Evolutionary conservation across 2,329 filamentous ascomycete genomes (phyloP).

Genomic region (Mycosphaerella arachidis): DNA sequence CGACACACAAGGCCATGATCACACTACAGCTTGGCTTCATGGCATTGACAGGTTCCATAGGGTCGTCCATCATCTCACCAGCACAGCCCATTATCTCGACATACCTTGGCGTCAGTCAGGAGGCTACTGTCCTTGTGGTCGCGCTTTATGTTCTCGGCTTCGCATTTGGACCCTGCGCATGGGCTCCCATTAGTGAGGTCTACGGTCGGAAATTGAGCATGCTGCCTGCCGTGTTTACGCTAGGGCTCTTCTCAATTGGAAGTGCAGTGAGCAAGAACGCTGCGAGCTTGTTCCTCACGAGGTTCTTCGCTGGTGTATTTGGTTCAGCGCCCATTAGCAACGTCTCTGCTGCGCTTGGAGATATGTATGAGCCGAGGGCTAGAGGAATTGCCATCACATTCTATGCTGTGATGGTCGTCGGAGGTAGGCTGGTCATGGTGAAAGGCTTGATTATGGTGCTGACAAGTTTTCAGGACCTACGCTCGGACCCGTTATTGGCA

Average conservation of each 20-base stretch:
- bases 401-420: constrained; percentile 40
- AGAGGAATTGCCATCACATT: constrained; percentile 39
- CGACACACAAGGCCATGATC: constrained; percentile 44
- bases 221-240: constrained; percentile 40
- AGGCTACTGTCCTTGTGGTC: constrained; percentile 44
- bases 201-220: constrained; percentile 45
- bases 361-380: constrained; percentile 38
- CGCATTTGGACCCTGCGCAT: constrained; percentile 37
- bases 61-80: constrained; percentile 49
- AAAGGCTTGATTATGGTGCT: not conserved
- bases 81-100: constrained; percentile 41
- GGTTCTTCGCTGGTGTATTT: constrained; percentile 46
- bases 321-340: constrained; percentile 42
- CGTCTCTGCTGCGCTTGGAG: constrained; percentile 42
- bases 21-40: constrained; percentile 49
- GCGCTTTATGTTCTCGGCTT: constrained; percentile 47
- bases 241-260: constrained; percentile 46
- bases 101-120: constrained; percentile 41
- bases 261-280: constrained; percentile 39
- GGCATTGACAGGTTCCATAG: constrained; percentile 34
- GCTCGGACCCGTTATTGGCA: constrained; percentile 41
- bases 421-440: constrained; percentile 13
- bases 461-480: constrained; percentile 28
- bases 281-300: constrained; percentile 36
- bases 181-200: constrained; percentile 24